Conservation (phyloP, 495 filamentous ascomycete species). For the Talaromyces borbonicus region DNA sequence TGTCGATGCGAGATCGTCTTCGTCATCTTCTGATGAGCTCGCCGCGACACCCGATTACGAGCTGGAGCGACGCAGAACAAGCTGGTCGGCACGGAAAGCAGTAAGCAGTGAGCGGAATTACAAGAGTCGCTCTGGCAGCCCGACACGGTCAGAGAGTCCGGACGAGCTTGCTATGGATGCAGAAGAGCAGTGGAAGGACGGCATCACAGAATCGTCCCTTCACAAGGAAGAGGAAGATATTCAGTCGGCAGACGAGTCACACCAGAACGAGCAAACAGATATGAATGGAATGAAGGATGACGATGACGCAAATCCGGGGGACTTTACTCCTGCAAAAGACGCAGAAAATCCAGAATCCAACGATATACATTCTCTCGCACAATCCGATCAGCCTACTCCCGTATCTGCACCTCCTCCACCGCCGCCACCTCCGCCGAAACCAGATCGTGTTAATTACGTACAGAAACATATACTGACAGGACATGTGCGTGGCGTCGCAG, state of each 20-base stretch:
- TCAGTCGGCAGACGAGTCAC: neutral
- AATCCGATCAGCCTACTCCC: slow-evolving; percentile 8
- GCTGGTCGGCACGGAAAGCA: slow-evolving; percentile 25
- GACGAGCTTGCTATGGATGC: slow-evolving; percentile 36
- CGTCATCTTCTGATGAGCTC: slow-evolving; percentile 44
- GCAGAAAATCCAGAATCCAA: slow-evolving; percentile 5
- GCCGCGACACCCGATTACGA: slow-evolving; percentile 34
- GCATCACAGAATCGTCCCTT: slow-evolving; percentile 14
- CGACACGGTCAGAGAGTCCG: slow-evolving; percentile 32
- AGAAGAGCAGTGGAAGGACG: slow-evolving; percentile 29
- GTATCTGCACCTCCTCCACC: slow-evolving; percentile 27
- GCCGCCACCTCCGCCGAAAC: slow-evolving; percentile 33
- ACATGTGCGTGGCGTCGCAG: slow-evolving; percentile 69
- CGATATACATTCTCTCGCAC: slow-evolving; percentile 2
- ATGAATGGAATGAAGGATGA: slow-evolving; percentile 8
- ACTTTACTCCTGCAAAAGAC: neutral
- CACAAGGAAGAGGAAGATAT: neutral
- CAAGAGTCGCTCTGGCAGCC: slow-evolving; percentile 18
- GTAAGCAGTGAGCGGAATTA: slow-evolving; percentile 30
- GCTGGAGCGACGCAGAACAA: slow-evolving; percentile 29
- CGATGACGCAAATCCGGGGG: slow-evolving; percentile 5
- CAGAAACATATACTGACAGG: slow-evolving; percentile 58
- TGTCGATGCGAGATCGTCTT: slow-evolving; percentile 14
- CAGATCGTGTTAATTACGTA: slow-evolving; percentile 45
- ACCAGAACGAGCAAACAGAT: slow-evolving; percentile 8